Base-by-base conservation (phyloP, 2,329 filamentous ascomycete genomes). In the Aureobasidium pullulans region DNA sequence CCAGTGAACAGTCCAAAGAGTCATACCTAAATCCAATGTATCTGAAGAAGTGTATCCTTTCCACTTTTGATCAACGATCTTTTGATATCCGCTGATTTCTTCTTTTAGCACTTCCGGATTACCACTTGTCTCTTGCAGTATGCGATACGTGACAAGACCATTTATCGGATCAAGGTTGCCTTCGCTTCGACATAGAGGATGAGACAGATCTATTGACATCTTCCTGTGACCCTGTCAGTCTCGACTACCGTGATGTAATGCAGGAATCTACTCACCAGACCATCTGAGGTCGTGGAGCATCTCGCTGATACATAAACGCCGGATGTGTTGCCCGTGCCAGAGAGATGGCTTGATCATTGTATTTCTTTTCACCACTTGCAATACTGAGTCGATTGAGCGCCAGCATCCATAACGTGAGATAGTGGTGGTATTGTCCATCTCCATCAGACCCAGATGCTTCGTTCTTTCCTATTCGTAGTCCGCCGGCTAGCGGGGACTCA, bases 391-490 rank as follows among this genome's bases (percentile, higher is more conserved):
- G 73, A 65, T 82, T 83, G 4, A 85, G 72, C 1, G 82, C 81
- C 66, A 84, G 84, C 81, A 84, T 84, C 82, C 82, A 85, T 5
- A 84, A 66, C 0, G 81, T 84, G 19, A 84, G 71, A 63, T 84
- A 84, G 64, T 84, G 82, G 63, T 84, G 81, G 61, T 85, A 84
- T 66, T 85, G 82, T 2, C 82, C 82, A 66, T 85, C 82, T 7
- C 76, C 73, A 56, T 84, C 81, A 1, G 71, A 66, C 0, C 81
- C 81, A 0, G 62, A 58, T 11, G 72, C 80, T 2, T 77, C 71
- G 11, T 74, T 62, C 66, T 84, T 85, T 29, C 83, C 83, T 61
- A 84, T 84, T 0, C 83, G 74, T 39, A 85, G 68, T 0, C 83
- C 83, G 2, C 83, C 82, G 2, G 71, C 71, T 0, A 85, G 67